Conservation (phyloP, 2,329 filamentous ascomycete species). For the Aspergillus amoenus region DNA sequence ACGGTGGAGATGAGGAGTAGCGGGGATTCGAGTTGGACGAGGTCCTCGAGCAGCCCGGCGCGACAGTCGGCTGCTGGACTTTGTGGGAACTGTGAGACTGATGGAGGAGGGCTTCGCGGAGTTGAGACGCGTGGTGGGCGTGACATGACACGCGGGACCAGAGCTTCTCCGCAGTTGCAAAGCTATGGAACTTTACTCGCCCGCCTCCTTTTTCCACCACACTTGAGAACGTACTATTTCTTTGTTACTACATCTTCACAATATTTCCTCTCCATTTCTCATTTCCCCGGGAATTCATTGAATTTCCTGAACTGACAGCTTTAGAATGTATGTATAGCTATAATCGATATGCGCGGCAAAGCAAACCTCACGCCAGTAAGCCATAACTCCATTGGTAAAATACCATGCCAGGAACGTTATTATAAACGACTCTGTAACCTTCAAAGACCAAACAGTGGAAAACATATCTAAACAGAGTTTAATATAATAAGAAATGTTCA, state of each 20-base stretch:
- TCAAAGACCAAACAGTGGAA: background rate
- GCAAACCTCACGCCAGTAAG: background rate
- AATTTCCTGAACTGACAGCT: background rate
- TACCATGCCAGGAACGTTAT: background rate
- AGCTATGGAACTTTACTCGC: background rate
- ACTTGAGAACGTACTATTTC: too few relatives aligned
- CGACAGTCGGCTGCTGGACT: background rate
- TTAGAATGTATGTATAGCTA: background rate
- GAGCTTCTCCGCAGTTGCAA: background rate
- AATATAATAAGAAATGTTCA: background rate
- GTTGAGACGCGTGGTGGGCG: background rate
- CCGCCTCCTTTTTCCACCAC: background rate
- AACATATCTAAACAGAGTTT: background rate
- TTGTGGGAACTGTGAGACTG: background rate
- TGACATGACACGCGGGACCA: background rate
- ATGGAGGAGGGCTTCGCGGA: background rate
- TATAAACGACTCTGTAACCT: background rate
- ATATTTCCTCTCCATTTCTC: background rate
- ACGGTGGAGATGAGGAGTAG: background rate
- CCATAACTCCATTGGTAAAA: background rate
- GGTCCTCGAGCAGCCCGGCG: background rate
- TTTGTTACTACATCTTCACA: too few relatives aligned
- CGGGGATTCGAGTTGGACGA: background rate
- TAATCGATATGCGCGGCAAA: background rate
- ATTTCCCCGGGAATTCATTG: background rate